Evolutionary conservation across 306 rosid genomes (phyloP), one percentile per base, ranked within the genome.

Genomic region (Lagenaria siceraria): DNA sequence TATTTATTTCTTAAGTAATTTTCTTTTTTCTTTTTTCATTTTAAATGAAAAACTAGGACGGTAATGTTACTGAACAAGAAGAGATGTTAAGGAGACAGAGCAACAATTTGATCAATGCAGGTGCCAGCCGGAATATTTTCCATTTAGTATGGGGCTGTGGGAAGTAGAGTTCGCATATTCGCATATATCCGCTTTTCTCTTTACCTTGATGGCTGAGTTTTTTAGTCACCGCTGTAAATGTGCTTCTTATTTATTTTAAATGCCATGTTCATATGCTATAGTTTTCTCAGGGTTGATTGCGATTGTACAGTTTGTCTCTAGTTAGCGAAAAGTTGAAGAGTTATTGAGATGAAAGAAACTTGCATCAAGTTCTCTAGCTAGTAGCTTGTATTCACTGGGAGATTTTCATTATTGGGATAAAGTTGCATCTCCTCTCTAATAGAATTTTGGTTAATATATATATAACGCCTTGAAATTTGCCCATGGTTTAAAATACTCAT

Each of bases 81-180:
- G 96, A 85, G 72, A 90, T 95, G 97, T 93, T 95, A 72, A 86
- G 77, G 80, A 84, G 61, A 69, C 88, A 83, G 84, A 92, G 97
- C 76, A 89, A 88, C 77, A 82, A 84, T 76, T 80, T 62, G 77
- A 85, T 95, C 83, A 92, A 79, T 86, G 82, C 84, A 24, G 81
- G 69, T 62, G 97, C 98, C 54, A 95, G 98, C 79, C 92, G 89
- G 84, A 92, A 92, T 68, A 90, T 95, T 80, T 95, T 88, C 80
- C 89, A 88, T 78, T 85, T 95, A 33, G 86, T 95, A 80, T 95
- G 98, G 98, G 91, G 97, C 36, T 80, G 79, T 70, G 79, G 79
- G 31, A 51, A 61, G 73, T 77, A 77, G 24, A 77, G 24, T 49
- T 33, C 29, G 52, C 71, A 42, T n/a, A n/a, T n/a, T n/a, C n/a